Evolutionary conservation across 1,284 basidiomycete genomes (phyloP).

Genomic region (Ustilago bromivora): DNA sequence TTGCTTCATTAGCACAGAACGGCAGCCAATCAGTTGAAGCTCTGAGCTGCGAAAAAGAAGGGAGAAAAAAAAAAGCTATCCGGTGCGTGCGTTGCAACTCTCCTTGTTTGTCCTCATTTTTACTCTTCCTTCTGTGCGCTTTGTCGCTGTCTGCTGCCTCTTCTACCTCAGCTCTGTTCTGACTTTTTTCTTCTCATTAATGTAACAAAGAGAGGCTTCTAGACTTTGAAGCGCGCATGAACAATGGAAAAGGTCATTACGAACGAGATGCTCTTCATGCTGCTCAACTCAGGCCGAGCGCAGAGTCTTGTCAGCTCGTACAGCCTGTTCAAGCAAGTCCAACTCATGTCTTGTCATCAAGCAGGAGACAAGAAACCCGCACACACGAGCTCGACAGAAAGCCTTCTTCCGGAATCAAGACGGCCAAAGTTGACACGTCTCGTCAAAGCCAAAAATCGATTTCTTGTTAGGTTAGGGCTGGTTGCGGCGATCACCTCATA

Average conservation of each 20-base stretch:
- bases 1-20: background rate
- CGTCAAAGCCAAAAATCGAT: background rate
- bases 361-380: slow-evolving; percentile 5
- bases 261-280: too few species aligned
- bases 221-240: background rate
- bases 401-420: background rate
- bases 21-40: slow-evolving; percentile 7
- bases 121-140: background rate
- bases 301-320: background rate
- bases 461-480: background rate
- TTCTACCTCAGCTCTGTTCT: background rate
- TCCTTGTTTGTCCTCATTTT: background rate
- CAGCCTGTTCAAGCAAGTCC: background rate
- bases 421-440: slow-evolving; percentile 1
- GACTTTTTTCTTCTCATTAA: background rate
- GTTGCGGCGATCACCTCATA: background rate
- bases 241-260: background rate
- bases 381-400: slow-evolving; percentile 1
- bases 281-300: too few species aligned
- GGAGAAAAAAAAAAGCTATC: background rate
- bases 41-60: slow-evolving; percentile 4
- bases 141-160: slow-evolving; percentile 1
- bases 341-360: background rate
- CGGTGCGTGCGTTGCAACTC: background rate
- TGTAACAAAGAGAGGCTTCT: background rate